Conservation (phyloP, 495 filamentous ascomycete genomes). For the Venustampulla echinocandica region DNA sequence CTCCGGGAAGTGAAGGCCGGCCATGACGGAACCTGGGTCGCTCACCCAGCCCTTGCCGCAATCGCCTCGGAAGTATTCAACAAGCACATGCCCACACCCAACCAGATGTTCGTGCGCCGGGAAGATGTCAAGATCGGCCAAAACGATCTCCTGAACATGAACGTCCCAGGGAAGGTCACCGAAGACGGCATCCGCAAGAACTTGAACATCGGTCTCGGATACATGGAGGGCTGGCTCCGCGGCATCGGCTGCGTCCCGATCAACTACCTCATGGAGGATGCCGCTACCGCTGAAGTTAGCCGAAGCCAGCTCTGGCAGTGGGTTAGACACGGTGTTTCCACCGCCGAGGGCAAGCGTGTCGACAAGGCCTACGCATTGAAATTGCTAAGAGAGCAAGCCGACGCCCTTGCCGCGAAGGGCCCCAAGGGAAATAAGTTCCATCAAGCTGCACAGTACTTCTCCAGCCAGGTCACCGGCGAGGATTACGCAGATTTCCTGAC, state of each 20-base stretch:
- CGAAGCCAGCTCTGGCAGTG: constrained; percentile 95
- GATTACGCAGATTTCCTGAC: constrained; percentile 98
- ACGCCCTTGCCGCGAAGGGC: constrained; percentile 63
- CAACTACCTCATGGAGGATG: constrained; percentile 99
- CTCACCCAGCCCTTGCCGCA: constrained; percentile 82
- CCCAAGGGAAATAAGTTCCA: constrained; percentile 87
- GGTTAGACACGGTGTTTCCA: constrained; percentile 75
- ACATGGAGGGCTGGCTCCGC: constrained; percentile 98
- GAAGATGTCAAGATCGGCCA: constrained; percentile 82
- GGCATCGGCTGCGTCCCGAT: constrained; percentile 95
- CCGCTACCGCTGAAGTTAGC: constrained; percentile 91
- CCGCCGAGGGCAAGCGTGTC: constrained; percentile 83
- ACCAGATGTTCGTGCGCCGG: constrained; percentile 85
- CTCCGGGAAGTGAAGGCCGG: constrained; percentile 91
- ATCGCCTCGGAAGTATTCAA: constrained; percentile 96
- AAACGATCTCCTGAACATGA: constrained; percentile 97
- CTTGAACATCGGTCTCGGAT: constrained; percentile 88
- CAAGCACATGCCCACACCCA: constrained; percentile 97
- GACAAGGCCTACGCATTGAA: constrained; percentile 85
- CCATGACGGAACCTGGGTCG: constrained; percentile 95
- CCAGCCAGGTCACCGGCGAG: constrained; percentile 88
- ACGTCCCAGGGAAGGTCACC: constrained; percentile 87
- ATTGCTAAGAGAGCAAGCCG: constrained; percentile 79
- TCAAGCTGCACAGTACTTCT: constrained; percentile 87
- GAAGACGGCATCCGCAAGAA: constrained; percentile 98